Base-by-base conservation (phyloP, 257 asterid genomes). In the Leonotis leonurus region DNA sequence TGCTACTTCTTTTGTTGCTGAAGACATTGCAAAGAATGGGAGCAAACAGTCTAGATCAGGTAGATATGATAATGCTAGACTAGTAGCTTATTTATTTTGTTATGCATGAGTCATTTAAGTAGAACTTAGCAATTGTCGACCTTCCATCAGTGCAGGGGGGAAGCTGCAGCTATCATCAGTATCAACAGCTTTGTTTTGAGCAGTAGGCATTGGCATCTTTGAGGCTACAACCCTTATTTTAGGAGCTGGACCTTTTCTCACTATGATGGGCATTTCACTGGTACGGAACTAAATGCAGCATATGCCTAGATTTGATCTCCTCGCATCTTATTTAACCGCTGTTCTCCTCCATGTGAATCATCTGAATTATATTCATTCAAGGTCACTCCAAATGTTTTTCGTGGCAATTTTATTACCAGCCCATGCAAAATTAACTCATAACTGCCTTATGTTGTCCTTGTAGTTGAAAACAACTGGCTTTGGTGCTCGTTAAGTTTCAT, bases 1-100 rank as follows among this genome's bases (percentile, higher is more conserved):
- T 49, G 84, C 98, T 52, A 88, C 98, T 67, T 88, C 98, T 52
- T 88, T 91, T 75, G 98, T 91, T 78, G 98, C 96, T 57, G 96
- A 91, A 76, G 98, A 91, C 41, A 72, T 91, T 64, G 78, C 96
- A 40, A 91, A 86, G 82, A 88, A 81, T 64, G 78, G 75, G 25
- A 64, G 66, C 72, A 76, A 60, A 61, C 56, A 61, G 62, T 69
- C 80, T 32, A 10, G 69, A 7, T 70, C 94, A 73, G 98, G 96
- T 90, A 66, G 56, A 35, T 66, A 35, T 35, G 52, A 39, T 60
- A 22, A 18, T 40, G 48, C 51, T 44, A 25, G 45, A 26, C 16
- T 41, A 25, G 12, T 41, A 25, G 12, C 56, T 37, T 36, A 52
- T 17, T 33, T 22, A 14, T 67, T 44, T 11, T 32, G 46, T 59